Evolutionary conservation across 371 early-diverging fungal genomes (phyloP).

Genomic region (Mucor ambiguus): DNA sequence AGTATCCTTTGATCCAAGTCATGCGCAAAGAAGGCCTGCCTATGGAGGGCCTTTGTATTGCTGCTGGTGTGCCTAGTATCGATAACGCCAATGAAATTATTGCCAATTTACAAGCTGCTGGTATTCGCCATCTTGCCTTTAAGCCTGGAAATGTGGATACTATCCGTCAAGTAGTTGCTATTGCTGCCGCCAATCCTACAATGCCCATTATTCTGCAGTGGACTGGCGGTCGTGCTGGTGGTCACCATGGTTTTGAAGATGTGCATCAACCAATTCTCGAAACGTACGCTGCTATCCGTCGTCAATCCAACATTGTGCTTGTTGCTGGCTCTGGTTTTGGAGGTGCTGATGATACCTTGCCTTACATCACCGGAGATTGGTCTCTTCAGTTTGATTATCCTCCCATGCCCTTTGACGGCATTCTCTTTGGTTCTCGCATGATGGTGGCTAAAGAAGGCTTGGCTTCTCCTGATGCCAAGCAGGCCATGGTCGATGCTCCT

Average conservation of each 20-base stretch:
- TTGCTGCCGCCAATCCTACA: constrained; percentile 88
- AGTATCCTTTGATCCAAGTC: constrained; percentile 86
- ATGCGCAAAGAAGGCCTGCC: constrained; percentile 94
- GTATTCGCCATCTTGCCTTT: constrained; percentile 89
- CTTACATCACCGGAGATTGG: constrained; percentile 97
- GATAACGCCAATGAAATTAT: constrained; percentile 91
- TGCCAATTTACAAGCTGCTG: constrained; percentile 72
- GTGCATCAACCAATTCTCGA: constrained; percentile 94
- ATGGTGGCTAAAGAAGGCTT: constrained; percentile 94
- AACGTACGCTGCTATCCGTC: constrained; percentile 91
- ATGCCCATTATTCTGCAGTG: constrained; percentile 94
- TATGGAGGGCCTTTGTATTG: constrained; percentile 90
- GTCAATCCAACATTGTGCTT: constrained; percentile 83
- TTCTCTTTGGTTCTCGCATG: constrained; percentile 92
- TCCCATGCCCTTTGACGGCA: constrained; percentile 96
- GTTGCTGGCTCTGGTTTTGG: constrained; percentile 95
- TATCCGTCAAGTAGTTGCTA: constrained; percentile 81
- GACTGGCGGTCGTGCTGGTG: constrained; percentile 98
- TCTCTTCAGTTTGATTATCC: constrained; percentile 80
- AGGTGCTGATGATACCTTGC: constrained; percentile 88
- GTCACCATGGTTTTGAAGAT: constrained; percentile 97
- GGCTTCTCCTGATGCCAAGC: constrained; percentile 85
- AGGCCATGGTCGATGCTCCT: constrained; percentile 89
- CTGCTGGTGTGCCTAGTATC: constrained; percentile 93
- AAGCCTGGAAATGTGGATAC: constrained; percentile 91